Evolutionary conservation across 2,329 filamentous ascomycete species (phyloP).

Genomic region (Ophiognomonia clavigignenti-juglandacearum): DNA sequence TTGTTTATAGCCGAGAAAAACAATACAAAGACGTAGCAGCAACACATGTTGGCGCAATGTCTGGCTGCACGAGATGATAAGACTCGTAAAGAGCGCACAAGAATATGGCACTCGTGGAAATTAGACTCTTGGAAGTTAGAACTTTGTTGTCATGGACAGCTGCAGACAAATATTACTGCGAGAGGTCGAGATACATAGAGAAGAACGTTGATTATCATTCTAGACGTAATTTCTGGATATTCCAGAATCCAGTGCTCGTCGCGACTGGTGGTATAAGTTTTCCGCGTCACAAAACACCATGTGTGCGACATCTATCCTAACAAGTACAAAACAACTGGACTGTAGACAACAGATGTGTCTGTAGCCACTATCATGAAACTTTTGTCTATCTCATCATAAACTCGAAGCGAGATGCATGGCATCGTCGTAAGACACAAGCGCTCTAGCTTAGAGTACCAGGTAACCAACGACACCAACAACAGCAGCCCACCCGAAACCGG

Average conservation of each 20-base stretch:
- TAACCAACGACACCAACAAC: conserved; percentile 10
- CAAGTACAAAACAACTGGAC: not conserved
- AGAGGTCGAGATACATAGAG: too few species aligned
- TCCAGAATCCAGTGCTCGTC: not conserved
- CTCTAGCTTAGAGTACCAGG: conserved; percentile 1
- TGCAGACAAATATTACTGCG: too few species aligned
- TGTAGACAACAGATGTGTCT: too few species aligned
- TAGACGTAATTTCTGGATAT: not conserved
- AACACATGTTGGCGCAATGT: too few species aligned
- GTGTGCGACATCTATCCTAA: not conserved
- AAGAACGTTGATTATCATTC: not conserved
- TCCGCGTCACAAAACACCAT: not conserved
- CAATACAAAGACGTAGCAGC: too few species aligned
- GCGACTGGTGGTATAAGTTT: conserved; percentile 1
- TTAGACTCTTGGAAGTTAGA: too few species aligned
- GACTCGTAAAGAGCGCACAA: too few species aligned
- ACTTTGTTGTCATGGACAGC: too few species aligned
- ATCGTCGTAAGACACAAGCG: not conserved
- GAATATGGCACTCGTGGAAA: too few species aligned
- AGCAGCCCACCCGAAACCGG: conserved; percentile 12
- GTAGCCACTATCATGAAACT: not conserved
- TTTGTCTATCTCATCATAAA: not conserved
- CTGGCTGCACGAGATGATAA: too few species aligned
- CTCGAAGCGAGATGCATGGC: not conserved
- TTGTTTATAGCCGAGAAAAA: too few species aligned